Evolutionary conservation across 2,329 filamentous ascomycete species (phyloP), one percentile per base, ranked within the genome.

Genomic region (Lachnellula willkommii): DNA sequence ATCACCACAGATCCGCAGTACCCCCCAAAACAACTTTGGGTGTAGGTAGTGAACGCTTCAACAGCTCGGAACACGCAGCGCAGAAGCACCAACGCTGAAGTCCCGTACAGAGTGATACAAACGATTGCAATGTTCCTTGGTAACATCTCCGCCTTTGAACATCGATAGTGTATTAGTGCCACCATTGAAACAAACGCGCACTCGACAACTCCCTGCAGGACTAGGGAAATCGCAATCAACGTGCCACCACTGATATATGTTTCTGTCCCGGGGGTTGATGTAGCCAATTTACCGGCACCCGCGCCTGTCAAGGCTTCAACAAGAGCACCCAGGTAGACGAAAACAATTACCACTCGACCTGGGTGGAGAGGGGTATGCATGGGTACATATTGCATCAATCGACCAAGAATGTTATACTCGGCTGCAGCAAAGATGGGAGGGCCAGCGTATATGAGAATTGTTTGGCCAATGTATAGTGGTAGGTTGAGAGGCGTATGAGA

Each of bases 281-380:
- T 54, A 3, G 68, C 60, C 11, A 63, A 54, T 11, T 56, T 63
- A 3, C 65, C 62, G 28, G 67, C 70, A 2, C 71, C 71, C 0
- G 65, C 63, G 1, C 62, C 70, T 2, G 70, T 71, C 12, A 73
- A 60, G 36, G 57, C 56, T 57, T 73, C 71, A 1, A 72, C 70
- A 0, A 63, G 56, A 7, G 66, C 69, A 14, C 71, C 70, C 4
- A 72, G 60, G 45, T 71, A 71, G 52, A 73, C 57, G 60, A 73
- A 73, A 50, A 69, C 62, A 46, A 66, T 65, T 5, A 70, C 56
- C n/a, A 72, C 67, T 1, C 69, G 69, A 47, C 64, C 60, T 17
- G 71, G 72, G 47, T 72, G 66, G 7, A 73, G 59, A 2, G 70
- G 65, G n/a, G 71, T 65, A 49, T 72, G 68, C 69, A 71, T 70